A percentile compares a stretch with the other conserved stretches of the same genome.
These are phyloP conservation scores for Massarina eburnea DNA, from an alignment of 2,329 filamentous ascomycete genomes.

Conservation along the genomic window DNA sequence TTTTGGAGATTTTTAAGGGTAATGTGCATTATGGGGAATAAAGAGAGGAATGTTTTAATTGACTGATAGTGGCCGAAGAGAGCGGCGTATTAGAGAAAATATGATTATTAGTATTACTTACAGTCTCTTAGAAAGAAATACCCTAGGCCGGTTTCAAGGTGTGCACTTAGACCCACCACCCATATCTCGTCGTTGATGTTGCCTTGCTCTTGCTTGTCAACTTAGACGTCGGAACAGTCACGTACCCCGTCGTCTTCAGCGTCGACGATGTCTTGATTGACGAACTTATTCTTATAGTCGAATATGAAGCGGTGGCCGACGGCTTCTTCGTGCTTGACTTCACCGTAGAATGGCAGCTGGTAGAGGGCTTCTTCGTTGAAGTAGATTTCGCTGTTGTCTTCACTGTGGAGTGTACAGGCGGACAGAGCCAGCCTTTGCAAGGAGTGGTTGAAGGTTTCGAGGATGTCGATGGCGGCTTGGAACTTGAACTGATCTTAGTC, in stretches of 20 bases:
- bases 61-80: no score
- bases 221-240: neutral
- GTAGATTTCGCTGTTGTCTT: conserved; percentile 3
- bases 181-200: neutral
- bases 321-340: no score
- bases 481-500: neutral
- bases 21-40: no score
- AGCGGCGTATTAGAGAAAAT: no score
- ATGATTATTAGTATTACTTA: no score
- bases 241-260: neutral
- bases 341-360: neutral
- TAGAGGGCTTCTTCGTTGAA: conserved; percentile 1
- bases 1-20: no score
- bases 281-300: neutral
- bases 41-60: no score
- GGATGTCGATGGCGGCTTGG: neutral
- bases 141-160: no score
- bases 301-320: neutral
- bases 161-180: neutral
- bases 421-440: neutral
- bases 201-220: neutral
- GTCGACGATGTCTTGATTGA: neutral
- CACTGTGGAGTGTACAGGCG: neutral
- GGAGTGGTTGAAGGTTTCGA: neutral
- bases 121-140: no score